Evolutionary conservation across 306 rosid species (phyloP), one percentile per base, ranked within the genome.

Genomic region (Alnus rubra): DNA sequence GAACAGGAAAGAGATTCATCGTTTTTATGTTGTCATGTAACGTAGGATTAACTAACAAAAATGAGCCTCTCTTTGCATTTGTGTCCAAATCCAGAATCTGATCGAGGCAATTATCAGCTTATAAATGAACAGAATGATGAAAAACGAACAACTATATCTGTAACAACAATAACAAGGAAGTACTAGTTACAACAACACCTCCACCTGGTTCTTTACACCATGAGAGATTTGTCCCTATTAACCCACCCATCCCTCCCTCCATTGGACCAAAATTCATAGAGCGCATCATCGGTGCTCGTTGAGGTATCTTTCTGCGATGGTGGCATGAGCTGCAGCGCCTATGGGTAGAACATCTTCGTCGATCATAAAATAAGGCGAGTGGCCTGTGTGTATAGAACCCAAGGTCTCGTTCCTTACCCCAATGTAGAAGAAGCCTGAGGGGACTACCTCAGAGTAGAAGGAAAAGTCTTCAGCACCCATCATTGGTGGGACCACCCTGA

Each of bases 401-500:
- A 94, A 68, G 28, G 97, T 92, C 78, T 94, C 97, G 23, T 92
- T 92, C 85, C 90, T 86, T 48, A 94, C 72, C 2, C 98, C 98
- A 15, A 94, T 92, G 87, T 92, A 94, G 77, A 73, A 94, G 86
- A 92, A 94, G 35, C 91, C 97, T 13, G 94, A 89, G 0, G 98
- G 96, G 78, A 90, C 83, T 49, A 84, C 82, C 81, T 92, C 80
- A 0, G 94, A 83, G 88, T 88, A 92, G 79, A 94, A 94, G 44
- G 98, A 92, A 80, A 89, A 94, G 80, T 94, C 98, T 88, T 94
- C 98, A 1, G 97, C 98, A 2, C 97, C 98, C 98, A 94, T 94
- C 97, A 94, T 89, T 1, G 94, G 98, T 60, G 90, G 89, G 37
- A 92, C 98, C 74, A 89, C 86, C 87, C 76, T 88, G 92, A 92